phyloP scores from a whole-genome alignment of 179 eudicot genomes.

The Camellia oleifera region DNA sequence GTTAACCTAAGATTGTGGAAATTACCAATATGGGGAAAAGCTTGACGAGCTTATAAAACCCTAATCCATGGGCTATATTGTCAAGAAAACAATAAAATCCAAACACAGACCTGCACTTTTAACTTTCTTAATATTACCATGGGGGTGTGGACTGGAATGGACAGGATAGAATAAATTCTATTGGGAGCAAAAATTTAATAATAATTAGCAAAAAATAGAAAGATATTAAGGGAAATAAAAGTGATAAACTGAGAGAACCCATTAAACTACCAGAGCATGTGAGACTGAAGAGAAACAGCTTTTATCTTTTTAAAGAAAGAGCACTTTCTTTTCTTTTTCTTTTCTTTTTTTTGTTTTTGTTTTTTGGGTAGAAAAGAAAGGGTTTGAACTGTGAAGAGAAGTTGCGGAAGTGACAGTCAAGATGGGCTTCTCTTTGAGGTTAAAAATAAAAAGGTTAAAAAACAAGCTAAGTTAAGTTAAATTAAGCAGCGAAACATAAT shows the following conservation, averaged over 20 bases:
- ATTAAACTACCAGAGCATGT: constrained; percentile 7
- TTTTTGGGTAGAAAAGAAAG: not conserved
- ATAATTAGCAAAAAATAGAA: not conserved
- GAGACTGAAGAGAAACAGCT: not conserved
- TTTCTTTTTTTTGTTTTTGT: no score
- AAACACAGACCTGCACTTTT: not conserved
- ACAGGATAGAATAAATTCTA: not conserved
- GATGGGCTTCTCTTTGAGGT: not conserved
- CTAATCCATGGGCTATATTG: not conserved
- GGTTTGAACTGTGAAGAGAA: not conserved
- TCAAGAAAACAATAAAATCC: not conserved
- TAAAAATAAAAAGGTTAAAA: not conserved
- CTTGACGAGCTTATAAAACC: not conserved
- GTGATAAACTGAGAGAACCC: not conserved
- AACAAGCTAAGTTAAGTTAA: not conserved
- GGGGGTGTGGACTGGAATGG: not conserved
- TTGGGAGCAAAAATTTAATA: not conserved
- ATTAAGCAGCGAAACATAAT: not conserved
- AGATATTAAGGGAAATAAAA: not conserved
- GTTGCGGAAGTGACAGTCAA: constrained; percentile 1
- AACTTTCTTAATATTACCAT: not conserved
- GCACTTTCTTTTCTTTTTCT: not conserved
- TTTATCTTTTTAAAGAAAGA: not conserved
- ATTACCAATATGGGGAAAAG: constrained; percentile 8
- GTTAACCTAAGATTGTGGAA: constrained; percentile 8